phyloP scores from a whole-genome alignment of 192 early-diverging fungal species.

The Linnemannia exigua region DNA sequence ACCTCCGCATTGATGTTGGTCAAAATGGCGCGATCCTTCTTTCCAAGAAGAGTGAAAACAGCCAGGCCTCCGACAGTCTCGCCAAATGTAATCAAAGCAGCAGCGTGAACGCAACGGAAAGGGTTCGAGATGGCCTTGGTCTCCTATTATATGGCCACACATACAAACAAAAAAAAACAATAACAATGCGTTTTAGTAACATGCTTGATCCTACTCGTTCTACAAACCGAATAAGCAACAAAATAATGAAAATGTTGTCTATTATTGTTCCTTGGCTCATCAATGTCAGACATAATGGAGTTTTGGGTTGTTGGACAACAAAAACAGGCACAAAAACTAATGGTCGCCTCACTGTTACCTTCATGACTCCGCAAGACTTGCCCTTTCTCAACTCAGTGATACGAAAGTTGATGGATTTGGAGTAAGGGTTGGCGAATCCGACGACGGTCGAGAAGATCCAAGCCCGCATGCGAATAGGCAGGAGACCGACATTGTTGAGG shows the following conservation, averaged over 20 bases:
- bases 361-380: conserved; percentile 67
- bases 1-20: conserved; percentile 67
- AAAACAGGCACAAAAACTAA: neutral
- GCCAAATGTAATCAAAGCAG: conserved; percentile 67
- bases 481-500: conserved; percentile 57
- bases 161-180: neutral
- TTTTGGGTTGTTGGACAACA: too few relatives aligned
- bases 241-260: too few relatives aligned
- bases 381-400: conserved; percentile 68
- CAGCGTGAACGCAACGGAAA: conserved; percentile 67
- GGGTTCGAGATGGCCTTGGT: conserved; percentile 65
- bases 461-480: conserved; percentile 61
- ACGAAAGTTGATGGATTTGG: conserved; percentile 66
- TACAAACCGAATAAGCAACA: too few relatives aligned
- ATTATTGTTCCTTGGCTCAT: neutral
- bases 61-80: conserved; percentile 70
- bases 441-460: conserved; percentile 64
- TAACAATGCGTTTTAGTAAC: neutral
- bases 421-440: conserved; percentile 64
- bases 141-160: conserved; percentile 53
- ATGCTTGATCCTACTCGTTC: neutral
- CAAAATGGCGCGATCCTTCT: conserved; percentile 66
- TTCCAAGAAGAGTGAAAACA: conserved; percentile 59
- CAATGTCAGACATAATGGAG: neutral
- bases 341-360: conserved; percentile 46